Conservation (phyloP, 1,284 basidiomycete species). For the Meira miltonrushii region DNA sequence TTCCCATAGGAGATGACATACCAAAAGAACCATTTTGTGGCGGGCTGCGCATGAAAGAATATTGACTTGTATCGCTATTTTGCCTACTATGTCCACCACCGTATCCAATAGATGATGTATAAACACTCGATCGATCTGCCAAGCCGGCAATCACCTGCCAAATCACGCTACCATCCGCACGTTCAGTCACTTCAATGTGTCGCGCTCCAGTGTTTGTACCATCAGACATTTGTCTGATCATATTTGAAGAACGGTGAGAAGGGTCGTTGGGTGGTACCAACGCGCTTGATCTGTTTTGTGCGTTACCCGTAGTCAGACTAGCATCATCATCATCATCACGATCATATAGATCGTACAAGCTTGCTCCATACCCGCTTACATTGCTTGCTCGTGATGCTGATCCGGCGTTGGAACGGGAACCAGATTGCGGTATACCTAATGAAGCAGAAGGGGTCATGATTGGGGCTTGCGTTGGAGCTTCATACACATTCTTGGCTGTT, state of each 20-base stretch:
- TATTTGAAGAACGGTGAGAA: not conserved
- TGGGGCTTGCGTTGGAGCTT: not conserved
- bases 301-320: not conserved
- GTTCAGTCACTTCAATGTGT: conserved; percentile 45
- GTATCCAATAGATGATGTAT: conserved; percentile 23
- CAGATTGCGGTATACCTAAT: not conserved
- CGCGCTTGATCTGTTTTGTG: not conserved
- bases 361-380: conserved; percentile 33
- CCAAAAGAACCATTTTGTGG: conserved; percentile 1
- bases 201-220: conserved; percentile 13
- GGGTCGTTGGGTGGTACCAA: not conserved
- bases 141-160: conserved; percentile 46
- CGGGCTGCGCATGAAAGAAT: conserved; percentile 8
- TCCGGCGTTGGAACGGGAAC: too few relatives aligned
- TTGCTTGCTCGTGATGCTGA: not conserved
- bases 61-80: conserved; percentile 15
- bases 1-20: conserved; percentile 7
- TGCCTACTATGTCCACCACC: conserved; percentile 16
- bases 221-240: not conserved
- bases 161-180: conserved; percentile 41
- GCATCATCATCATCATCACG: conserved; percentile 7
- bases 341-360: conserved; percentile 40
- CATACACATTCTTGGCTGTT: not conserved
- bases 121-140: conserved; percentile 30
- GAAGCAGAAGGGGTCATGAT: conserved; percentile 1